phyloP scores from a whole-genome alignment of 2,329 filamentous ascomycete species.

The Pestalotiopsis sp. region DNA sequence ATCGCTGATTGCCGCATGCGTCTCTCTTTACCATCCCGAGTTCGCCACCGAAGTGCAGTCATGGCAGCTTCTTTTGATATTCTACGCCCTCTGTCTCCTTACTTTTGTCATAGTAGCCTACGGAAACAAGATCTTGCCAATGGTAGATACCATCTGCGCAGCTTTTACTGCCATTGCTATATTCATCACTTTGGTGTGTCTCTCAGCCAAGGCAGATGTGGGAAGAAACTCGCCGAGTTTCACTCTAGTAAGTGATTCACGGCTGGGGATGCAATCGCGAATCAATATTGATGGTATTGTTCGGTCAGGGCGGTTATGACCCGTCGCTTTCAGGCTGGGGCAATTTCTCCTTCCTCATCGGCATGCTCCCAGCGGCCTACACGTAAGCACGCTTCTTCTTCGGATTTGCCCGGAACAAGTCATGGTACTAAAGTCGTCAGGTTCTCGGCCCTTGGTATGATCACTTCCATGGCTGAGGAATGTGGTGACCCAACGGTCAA shows the following conservation, averaged over 20 bases:
- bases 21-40: conserved; percentile 57
- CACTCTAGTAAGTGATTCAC: conserved; percentile 40
- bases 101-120: conserved; percentile 59
- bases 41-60: conserved; percentile 43
- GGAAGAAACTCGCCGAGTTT: conserved; percentile 55
- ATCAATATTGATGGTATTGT: neutral
- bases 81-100: conserved; percentile 60
- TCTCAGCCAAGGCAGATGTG: conserved; percentile 56
- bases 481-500: conserved; percentile 53
- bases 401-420: no score
- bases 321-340: conserved; percentile 59
- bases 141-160: conserved; percentile 61
- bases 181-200: conserved; percentile 56
- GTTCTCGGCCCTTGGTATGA: conserved; percentile 64
- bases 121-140: conserved; percentile 59
- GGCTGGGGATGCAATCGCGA: neutral
- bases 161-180: conserved; percentile 59
- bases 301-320: conserved; percentile 53
- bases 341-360: conserved; percentile 64
- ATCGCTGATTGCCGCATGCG: conserved; percentile 52
- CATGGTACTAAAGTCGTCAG: conserved; percentile 17
- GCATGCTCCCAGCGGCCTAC: conserved; percentile 60
- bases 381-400: conserved; percentile 32
- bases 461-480: conserved; percentile 65
- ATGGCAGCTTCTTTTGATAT: conserved; percentile 65